phyloP scores from a whole-genome alignment of 1,284 basidiomycete genomes.

The Ceratobasidium papillatum region DNA sequence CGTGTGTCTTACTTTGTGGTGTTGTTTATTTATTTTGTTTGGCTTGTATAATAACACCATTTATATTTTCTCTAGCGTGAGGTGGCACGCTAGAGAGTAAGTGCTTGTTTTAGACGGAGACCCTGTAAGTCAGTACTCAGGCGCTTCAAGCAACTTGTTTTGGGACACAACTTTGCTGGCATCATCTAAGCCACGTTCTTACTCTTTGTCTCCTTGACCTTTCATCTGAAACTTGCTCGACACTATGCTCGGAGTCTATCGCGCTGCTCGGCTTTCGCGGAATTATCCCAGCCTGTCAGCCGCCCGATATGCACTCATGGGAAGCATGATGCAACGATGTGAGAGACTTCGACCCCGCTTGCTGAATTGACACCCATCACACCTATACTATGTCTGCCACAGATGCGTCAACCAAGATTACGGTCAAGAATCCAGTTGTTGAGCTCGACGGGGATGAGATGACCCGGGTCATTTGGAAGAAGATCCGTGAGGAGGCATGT shows the following conservation, averaged over 20 bases:
- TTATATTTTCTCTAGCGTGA: not conserved
- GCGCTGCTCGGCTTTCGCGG: conserved; percentile 28
- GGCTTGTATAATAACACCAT: conserved; percentile 15
- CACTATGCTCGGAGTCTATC: conserved; percentile 29
- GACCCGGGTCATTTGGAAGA: conserved; percentile 99
- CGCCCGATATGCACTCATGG: conserved; percentile 13
- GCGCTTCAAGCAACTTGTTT: not conserved
- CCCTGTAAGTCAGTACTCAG: conserved; percentile 11
- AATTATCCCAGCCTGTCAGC: not conserved
- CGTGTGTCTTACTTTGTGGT: not conserved
- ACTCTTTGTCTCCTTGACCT: not conserved
- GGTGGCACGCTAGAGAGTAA: not conserved
- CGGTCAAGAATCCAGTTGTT: conserved; percentile 90
- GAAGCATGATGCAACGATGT: conserved; percentile 34
- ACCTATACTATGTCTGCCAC: conserved; percentile 2
- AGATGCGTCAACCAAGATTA: conserved; percentile 59
- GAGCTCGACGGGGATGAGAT: conserved; percentile 98
- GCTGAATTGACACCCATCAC: not conserved
- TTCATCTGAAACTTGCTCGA: not conserved
- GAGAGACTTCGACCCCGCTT: conserved; percentile 6
- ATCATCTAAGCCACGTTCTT: not conserved
- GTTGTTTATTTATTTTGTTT: conserved; percentile 7
- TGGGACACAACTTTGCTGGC: conserved; percentile 5
- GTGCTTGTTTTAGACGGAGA: not conserved
- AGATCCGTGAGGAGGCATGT: conserved; percentile 92